These are phyloP conservation scores for Linnemannia schmuckeri DNA, from an alignment of 192 early-diverging fungal species.

Conservation along the genomic window DNA sequence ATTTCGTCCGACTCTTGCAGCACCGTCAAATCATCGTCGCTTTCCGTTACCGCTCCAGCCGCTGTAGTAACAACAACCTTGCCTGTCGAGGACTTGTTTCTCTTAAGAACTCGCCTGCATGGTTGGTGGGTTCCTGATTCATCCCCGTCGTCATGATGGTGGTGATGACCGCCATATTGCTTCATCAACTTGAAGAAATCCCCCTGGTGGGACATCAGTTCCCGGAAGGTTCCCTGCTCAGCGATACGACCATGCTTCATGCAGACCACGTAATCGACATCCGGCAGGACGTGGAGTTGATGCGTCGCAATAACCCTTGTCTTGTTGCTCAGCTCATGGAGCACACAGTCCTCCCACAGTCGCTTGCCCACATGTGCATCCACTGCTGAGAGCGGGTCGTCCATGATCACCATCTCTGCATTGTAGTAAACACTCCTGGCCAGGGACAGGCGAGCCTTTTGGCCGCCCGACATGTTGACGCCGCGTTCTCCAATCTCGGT, in stretches of 20 bases:
- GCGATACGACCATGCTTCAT: constrained; percentile 78
- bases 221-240: constrained; percentile 75
- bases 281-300: constrained; percentile 80
- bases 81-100: constrained; percentile 5
- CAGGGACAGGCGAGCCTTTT: constrained; percentile 89
- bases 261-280: constrained; percentile 77
- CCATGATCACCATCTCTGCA: constrained; percentile 78
- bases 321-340: constrained; percentile 66
- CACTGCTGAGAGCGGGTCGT: constrained; percentile 92
- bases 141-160: constrained; percentile 34
- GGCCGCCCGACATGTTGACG: constrained; percentile 87
- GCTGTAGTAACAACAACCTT: neutral
- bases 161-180: constrained; percentile 73
- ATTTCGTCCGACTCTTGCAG: constrained; percentile 14
- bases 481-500: constrained; percentile 86
- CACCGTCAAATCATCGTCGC: constrained; percentile 46
- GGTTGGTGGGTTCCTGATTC: neutral
- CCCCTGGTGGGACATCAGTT: constrained; percentile 74
- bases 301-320: constrained; percentile 88
- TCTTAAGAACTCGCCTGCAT: constrained; percentile 6
- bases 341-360: constrained; percentile 49
- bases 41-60: neutral
- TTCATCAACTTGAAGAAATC: constrained; percentile 73
- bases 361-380: constrained; percentile 79
- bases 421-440: constrained; percentile 87